Conservation (phyloP, 1,139 yeast species). For the Kodamaea suecica region DNA sequence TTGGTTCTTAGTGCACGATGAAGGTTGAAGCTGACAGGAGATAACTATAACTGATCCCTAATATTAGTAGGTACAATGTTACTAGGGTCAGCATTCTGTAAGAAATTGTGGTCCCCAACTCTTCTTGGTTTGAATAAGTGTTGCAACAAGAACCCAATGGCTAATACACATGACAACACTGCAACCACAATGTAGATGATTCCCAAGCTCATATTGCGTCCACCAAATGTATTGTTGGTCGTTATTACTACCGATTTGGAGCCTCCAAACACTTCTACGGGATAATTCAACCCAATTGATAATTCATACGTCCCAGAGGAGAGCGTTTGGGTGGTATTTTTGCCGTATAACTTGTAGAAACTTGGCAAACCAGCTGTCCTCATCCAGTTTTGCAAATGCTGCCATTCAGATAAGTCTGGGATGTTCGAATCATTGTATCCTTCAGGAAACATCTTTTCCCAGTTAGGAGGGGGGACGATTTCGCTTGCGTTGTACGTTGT, state of each 20-base stretch:
- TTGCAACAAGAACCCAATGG: conserved; percentile 44
- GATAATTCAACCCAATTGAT: conserved; percentile 63
- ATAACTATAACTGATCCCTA: conserved; percentile 22
- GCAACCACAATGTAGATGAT: conserved; percentile 67
- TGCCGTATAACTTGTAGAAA: conserved; percentile 63
- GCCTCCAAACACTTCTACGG: conserved; percentile 67
- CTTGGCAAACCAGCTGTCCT: conserved; percentile 75
- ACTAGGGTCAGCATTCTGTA: conserved; percentile 20
- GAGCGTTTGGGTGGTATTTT: conserved; percentile 49
- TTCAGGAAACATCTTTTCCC: conserved; percentile 62
- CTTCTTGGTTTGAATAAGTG: conserved; percentile 47
- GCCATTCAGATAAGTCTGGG: conserved; percentile 53
- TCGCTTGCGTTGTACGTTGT: conserved; percentile 56
- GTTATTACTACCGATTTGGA: conserved; percentile 64
- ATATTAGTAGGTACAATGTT: conserved; percentile 10
- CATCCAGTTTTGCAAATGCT: conserved; percentile 73
- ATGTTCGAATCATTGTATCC: conserved; percentile 67
- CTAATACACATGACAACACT: conserved; percentile 46
- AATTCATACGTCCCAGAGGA: conserved; percentile 59
- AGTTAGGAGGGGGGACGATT: conserved; percentile 76
- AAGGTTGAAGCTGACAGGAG: no score
- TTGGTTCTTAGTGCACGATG: no score
- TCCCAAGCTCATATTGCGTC: conserved; percentile 65
- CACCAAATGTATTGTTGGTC: conserved; percentile 67
- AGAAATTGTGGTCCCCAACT: conserved; percentile 45